Conservation (phyloP, 1,284 basidiomycete species). For the Rhizoctonia solani region DNA sequence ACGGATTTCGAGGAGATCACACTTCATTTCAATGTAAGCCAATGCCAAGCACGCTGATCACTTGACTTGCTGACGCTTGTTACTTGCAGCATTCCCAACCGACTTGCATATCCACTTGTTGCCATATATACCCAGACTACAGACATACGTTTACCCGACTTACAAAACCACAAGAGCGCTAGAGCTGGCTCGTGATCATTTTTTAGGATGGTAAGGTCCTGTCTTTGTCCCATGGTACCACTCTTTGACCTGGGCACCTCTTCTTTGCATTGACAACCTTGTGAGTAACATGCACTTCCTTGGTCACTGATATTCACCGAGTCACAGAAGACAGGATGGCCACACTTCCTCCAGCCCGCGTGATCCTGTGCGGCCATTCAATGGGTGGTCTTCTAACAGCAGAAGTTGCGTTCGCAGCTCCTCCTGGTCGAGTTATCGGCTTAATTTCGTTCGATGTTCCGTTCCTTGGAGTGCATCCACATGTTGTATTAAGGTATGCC, state of each 20-base stretch:
- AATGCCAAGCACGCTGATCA: slow-evolving; percentile 40
- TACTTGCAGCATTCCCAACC: slow-evolving; percentile 50
- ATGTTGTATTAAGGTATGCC: slow-evolving; percentile 52
- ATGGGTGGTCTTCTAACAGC: slow-evolving; percentile 49
- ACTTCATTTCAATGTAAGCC: slow-evolving; percentile 45
- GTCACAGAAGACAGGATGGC: slow-evolving; percentile 49
- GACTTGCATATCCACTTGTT: slow-evolving; percentile 54
- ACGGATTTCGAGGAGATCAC: slow-evolving; percentile 56
- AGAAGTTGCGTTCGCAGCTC: slow-evolving; percentile 24
- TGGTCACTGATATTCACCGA: neutral
- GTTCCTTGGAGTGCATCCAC: slow-evolving; percentile 63
- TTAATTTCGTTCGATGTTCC: slow-evolving; percentile 61
- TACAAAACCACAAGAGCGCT: slow-evolving; percentile 60
- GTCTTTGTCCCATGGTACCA: too few relatives aligned
- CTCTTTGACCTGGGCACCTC: too few relatives aligned
- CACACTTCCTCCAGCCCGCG: slow-evolving; percentile 57
- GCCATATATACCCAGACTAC: slow-evolving; percentile 47
- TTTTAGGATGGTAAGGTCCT: slow-evolving; percentile 56
- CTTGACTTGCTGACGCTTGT: neutral
- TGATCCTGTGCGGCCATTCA: slow-evolving; percentile 60
- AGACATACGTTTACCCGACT: slow-evolving; percentile 58
- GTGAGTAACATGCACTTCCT: neutral
- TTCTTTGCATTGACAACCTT: too few relatives aligned
- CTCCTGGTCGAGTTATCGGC: slow-evolving; percentile 48
- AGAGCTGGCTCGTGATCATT: slow-evolving; percentile 54